Base-by-base conservation (phyloP, 2,329 filamentous ascomycete genomes). In the Alternaria gansuensis region DNA sequence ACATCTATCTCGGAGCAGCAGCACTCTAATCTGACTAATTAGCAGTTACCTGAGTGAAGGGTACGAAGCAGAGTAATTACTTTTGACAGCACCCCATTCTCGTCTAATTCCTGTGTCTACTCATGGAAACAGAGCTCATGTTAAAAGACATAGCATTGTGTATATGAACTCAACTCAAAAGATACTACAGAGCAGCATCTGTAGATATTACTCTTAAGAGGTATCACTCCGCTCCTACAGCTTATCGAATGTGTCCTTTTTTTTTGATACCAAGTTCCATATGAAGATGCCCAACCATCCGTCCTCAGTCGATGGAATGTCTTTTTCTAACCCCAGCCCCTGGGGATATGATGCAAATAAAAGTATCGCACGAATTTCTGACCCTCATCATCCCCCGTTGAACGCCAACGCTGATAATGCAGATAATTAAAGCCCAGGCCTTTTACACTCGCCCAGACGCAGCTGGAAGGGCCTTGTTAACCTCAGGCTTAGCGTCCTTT, bases 381-480 rank as follows among this genome's bases (percentile, higher is more conserved):
- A 21, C 41, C 41, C n/a, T 48, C 41, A 37, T 33, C 45, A 34
- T 33, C 41, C 11, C 23, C 24, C 41, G 9, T 28, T 48, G 54
- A 68, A 69, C 65, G 67, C 67, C 67, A 46, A 56, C 67, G 67
- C 67, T 69, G 55, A 65, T 65, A 60, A 59, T 51, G 46, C 53
- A 51, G 59, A 51, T 29, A 41, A 31, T 9, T 9, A 34, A 37
- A 51, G 31, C 45, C 41, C 39, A 51, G 33, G 13, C n/a, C n/a
- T 36, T 29, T 45, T 34, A 49, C 31, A 33, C 43, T 49, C 52
- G 59, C 2, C 54, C 60, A 39, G 59, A 48, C 10, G 52, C 58
- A 23, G 56, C 54, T 17, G 8, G 21, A 21, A 29, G 66, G 53
- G 44, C 45, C 55, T 54, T 60, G 40, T 59, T 57, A 37, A 45